Percentiles rank a stretch among this genome's conserved stretches.
These are phyloP conservation scores for Talaromyces piceae DNA, from an alignment of 2,329 filamentous ascomycete species.

Conservation along the genomic window DNA sequence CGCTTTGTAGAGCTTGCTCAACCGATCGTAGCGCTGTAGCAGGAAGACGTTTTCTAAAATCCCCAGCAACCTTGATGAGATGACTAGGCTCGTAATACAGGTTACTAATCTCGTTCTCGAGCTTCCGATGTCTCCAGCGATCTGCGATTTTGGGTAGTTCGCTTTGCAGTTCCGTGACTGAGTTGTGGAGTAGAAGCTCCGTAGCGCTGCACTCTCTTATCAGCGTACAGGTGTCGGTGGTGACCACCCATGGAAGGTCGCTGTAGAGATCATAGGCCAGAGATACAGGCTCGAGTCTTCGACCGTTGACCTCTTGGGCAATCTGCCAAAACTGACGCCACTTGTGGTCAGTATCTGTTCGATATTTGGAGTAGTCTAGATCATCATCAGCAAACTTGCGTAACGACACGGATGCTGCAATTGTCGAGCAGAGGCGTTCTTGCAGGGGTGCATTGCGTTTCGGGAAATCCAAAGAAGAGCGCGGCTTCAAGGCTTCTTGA, in stretches of 20 bases:
- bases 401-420: conserved; percentile 62
- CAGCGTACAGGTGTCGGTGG: conserved; percentile 71
- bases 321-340: conserved; percentile 89
- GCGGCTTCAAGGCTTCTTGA: conserved; percentile 52
- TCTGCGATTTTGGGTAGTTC: conserved; percentile 33
- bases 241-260: conserved; percentile 74
- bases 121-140: conserved; percentile 38
- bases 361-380: conserved; percentile 69
- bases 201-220: conserved; percentile 71
- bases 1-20: conserved; percentile 58
- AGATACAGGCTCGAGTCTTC: conserved; percentile 72
- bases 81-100: conserved; percentile 50
- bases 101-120: conserved; percentile 43
- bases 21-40: conserved; percentile 62
- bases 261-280: conserved; percentile 64
- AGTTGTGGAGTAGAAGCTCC: conserved; percentile 69
- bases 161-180: conserved; percentile 30
- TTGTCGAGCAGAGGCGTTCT: conserved; percentile 66
- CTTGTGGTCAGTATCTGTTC: conserved; percentile 66
- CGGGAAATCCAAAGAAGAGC: conserved; percentile 33
- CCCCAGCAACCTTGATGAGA: conserved; percentile 61
- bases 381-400: conserved; percentile 54
- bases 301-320: conserved; percentile 76
- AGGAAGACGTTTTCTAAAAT: conserved; percentile 64
- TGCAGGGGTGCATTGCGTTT: conserved; percentile 53